Base-by-base conservation (phyloP, 2,329 filamentous ascomycete genomes). In the Stachybotrys elegans region DNA sequence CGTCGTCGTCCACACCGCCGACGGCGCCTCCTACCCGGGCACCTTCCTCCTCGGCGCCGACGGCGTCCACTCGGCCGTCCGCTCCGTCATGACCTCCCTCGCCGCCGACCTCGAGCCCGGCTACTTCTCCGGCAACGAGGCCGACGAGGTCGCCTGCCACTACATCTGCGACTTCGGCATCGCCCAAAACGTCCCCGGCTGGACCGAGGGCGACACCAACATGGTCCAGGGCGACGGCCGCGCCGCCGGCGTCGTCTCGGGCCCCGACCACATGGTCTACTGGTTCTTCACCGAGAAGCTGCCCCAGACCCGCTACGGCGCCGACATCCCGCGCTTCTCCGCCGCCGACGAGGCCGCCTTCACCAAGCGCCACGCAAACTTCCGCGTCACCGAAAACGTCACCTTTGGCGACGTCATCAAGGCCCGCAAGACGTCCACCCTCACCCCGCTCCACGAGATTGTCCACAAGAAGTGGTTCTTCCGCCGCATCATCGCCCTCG, bases 111-210 rank as follows among this genome's bases (percentile, higher is more conserved):
- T 51, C 1, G 43, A 57, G 19, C 54, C 57, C 5, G 57, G 55
- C 3, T 55, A 52, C 31, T 58, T 62, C 22, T 25, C 48, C 1
- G 37, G 22, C 0, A 40, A 45, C 2, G 56, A 62, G 20, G 42
- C 52, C 17, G 46, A 54, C 11, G 19, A 36, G 1, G 49, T 57
- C 5, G 47, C 49, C 1, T 56, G 51, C 35, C 47, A 55, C 27
- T 68, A 66, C 32, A 48, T 50, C 11, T 68, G 65, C 48, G 60
- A 60, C 16, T 70, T 66, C 34, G 66, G 67, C 6, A 69, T 68
- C 14, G 59, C 64, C 4, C 49, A 62, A 13, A 23, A 58, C 13
- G 55, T 61, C 5, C 39, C 48, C 2, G 47, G 46, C 21, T 57
- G 51, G 52, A 16, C 32, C 6, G 7, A 42, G 2, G 52, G 54